A percentile compares a stretch with the other conserved stretches of the same genome.
These are phyloP conservation scores for Dorcoceras hygrometricum DNA, from an alignment of 257 asterid genomes.

Conservation along the genomic window DNA sequence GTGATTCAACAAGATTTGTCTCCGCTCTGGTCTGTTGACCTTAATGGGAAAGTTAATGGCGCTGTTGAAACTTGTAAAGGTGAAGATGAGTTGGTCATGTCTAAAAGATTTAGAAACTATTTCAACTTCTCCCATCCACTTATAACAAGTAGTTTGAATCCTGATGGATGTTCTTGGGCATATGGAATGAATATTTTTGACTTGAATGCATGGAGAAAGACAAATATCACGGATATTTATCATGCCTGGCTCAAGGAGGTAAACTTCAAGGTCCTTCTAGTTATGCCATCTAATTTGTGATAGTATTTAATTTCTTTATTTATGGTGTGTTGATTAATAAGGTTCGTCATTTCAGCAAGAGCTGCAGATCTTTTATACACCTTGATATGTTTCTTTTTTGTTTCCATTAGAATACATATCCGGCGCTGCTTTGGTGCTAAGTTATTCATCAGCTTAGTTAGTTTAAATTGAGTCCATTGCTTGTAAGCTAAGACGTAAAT, in stretches of 20 bases:
- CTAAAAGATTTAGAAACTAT: slow-evolving; percentile 76
- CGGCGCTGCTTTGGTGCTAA: too few species aligned
- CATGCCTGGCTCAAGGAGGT: slow-evolving; percentile 90
- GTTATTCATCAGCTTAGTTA: too few species aligned
- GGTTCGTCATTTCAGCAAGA: too few species aligned
- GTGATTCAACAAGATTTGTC: slow-evolving; percentile 85
- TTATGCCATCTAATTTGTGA: too few species aligned
- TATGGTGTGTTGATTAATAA: too few species aligned
- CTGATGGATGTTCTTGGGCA: slow-evolving; percentile 97
- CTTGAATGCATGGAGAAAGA: slow-evolving; percentile 75
- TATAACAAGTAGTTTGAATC: slow-evolving; percentile 69
- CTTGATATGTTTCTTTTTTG: too few species aligned
- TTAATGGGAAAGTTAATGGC: slow-evolving; percentile 83
- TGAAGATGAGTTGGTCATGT: slow-evolving; percentile 95
- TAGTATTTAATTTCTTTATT: too few species aligned
- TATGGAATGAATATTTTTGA: slow-evolving; percentile 97
- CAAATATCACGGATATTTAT: slow-evolving; percentile 72
- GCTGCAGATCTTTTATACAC: too few species aligned
- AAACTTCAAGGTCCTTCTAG: neutral
- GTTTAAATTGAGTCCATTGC: too few species aligned
- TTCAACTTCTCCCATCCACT: slow-evolving; percentile 95
- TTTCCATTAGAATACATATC: too few species aligned
- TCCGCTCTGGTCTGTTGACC: slow-evolving; percentile 79
- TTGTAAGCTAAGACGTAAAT: too few species aligned
- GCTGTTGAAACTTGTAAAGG: slow-evolving; percentile 98